Evolutionary conservation across 768 basidiomycete species (phyloP), one percentile per base, ranked within the genome.

Genomic region (Leccinum barrowsii): DNA sequence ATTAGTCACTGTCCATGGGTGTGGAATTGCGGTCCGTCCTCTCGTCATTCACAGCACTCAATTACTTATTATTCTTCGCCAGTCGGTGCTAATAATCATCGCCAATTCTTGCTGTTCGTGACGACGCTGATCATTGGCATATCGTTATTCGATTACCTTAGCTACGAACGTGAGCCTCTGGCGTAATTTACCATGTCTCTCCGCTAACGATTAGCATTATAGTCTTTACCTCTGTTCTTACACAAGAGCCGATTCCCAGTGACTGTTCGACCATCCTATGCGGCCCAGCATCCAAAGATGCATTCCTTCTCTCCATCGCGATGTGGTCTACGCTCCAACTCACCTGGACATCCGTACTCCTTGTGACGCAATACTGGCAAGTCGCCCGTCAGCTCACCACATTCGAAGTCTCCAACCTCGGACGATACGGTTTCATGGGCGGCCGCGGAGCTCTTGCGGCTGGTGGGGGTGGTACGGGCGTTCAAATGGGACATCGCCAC

Each of bases 1-100:
- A 46, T 28, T 50, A 96, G 94, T 66, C 95, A 99, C 66, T 98
- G 97, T 65, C 97, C 96, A 2, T 99, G 97, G 97, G 87, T 98
- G 15, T 99, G 95, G 95, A 98, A 98, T 74, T 98, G 96, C 71
- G 86, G 92, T 93, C 69, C 26, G 89, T 73, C 32, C 10, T 53
- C 42, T 58, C 34, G 35, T 60, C 7, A n/a, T 13, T n/a, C 24
- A 17, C n/a, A 47, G 40, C 19, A 32, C 34, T 13, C 48, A 10
- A 21, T 19, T 7, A 44, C 44, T 59, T 13, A 69, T 21, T 35
- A 22, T 56, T 68, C 55, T 52, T 8, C 32, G 15, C 24, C 57
- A 92, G 94, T 98, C 53, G 97, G 97, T 21, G 80, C 85, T 42
- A 88, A 91, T 64, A 99, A 98, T 67, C 97, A 98, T 66, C 89